Conservation (phyloP, 169 alveolate species). For the Perkinsus olseni region DNA sequence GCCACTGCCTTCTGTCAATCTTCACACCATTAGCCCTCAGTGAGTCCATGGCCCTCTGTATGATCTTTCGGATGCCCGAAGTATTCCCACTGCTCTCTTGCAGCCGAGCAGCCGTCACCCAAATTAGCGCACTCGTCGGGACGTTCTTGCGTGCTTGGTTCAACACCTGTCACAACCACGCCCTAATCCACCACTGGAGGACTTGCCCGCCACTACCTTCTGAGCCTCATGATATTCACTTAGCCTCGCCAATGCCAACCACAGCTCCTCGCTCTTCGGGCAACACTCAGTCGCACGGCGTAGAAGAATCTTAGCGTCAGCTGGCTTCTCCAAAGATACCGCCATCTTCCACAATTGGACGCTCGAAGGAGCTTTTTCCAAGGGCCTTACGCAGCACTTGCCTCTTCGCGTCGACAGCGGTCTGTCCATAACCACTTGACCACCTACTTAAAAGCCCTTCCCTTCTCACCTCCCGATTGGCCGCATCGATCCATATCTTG, state of each 20-base stretch:
- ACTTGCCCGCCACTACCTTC: constrained; percentile 13
- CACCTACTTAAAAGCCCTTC: neutral
- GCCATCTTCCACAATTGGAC: constrained; percentile 96
- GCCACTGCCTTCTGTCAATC: constrained; percentile 76
- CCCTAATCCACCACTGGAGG: neutral
- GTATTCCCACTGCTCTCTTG: constrained; percentile 83
- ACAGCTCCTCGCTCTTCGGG: constrained; percentile 91
- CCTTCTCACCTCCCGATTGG: constrained; percentile 75
- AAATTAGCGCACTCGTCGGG: constrained; percentile 88
- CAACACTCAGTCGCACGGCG: constrained; percentile 96
- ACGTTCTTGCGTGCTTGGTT: constrained; percentile 93
- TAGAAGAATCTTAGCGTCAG: constrained; percentile 84
- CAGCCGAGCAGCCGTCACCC: constrained; percentile 94
- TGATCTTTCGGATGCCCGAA: constrained; percentile 50
- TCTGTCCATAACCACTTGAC: neutral
- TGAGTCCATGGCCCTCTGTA: constrained; percentile 70
- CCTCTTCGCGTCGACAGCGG: constrained; percentile 55
- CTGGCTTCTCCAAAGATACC: constrained; percentile 82
- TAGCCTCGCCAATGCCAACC: constrained; percentile 95
- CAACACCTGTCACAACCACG: constrained; percentile 50
- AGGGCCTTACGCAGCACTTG: constrained; percentile 84
- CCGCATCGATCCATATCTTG: constrained; percentile 93
- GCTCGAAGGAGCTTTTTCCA: constrained; percentile 91
- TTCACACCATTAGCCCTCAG: constrained; percentile 62
- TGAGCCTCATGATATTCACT: constrained; percentile 94